These are phyloP conservation scores for Pyropia haitanensis DNA, from an alignment of 23 red algal species.

Conservation along the genomic window DNA sequence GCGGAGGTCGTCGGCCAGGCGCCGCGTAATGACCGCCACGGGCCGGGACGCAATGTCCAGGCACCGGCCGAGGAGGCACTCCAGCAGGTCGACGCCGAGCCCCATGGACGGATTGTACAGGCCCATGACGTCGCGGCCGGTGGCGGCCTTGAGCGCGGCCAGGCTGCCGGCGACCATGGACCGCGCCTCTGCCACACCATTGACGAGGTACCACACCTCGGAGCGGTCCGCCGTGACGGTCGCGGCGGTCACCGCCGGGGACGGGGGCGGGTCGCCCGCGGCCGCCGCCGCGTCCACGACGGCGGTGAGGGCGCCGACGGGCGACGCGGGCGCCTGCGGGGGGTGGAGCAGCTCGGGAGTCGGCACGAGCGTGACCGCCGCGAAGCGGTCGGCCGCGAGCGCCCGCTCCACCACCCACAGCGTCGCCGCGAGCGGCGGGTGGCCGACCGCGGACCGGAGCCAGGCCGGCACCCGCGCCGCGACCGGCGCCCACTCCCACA, in stretches of 20 bases:
- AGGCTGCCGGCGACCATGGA: neutral
- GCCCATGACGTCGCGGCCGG: neutral
- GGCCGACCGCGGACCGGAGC: neutral
- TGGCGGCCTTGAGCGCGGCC: neutral
- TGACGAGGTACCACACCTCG: neutral
- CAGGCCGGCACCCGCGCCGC: neutral
- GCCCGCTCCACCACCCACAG: neutral
- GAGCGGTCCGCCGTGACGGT: neutral
- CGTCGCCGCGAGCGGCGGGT: neutral
- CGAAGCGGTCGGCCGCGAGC: neutral
- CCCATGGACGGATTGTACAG: neutral
- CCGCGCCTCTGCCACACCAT: neutral
- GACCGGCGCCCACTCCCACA: neutral
- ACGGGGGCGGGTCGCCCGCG: neutral
- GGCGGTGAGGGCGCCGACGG: neutral
- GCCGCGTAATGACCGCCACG: neutral
- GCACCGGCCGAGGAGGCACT: neutral
- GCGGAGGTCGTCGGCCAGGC: neutral
- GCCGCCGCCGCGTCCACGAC: neutral
- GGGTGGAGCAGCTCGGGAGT: neutral
- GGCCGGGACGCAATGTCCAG: neutral
- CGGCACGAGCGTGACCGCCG: neutral
- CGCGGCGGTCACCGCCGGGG: too few species aligned
- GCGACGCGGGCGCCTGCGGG: neutral
- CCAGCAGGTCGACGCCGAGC: neutral